Evolutionary conservation across 176 grass and related monocot species (phyloP).

Genomic region (Zoysia pacifica): DNA sequence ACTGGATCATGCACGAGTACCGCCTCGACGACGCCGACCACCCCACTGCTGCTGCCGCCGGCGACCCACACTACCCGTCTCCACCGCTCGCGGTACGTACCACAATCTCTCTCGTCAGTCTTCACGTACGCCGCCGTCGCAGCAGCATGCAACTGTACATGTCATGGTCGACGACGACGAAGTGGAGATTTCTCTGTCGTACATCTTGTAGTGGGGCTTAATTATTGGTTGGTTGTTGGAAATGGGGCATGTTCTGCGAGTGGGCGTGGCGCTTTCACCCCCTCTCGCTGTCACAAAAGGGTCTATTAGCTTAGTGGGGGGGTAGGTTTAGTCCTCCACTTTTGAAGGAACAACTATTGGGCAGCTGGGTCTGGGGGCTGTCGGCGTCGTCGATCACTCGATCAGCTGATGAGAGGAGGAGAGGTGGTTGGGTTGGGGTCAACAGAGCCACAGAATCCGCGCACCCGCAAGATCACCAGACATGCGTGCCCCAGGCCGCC

Average conservation of each 20-base stretch:
- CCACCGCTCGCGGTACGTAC: slow-evolving; percentile 47
- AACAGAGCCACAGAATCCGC: slow-evolving; percentile 17
- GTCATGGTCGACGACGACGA: neutral
- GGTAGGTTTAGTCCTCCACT: slow-evolving; percentile 44
- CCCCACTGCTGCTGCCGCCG: neutral
- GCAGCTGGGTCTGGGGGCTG: neutral
- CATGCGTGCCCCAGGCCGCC: neutral
- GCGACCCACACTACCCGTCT: slow-evolving; percentile 11
- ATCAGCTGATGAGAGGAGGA: neutral
- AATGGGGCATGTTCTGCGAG: slow-evolving; percentile 21
- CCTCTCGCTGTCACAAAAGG: slow-evolving; percentile 45
- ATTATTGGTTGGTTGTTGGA: slow-evolving; percentile 32
- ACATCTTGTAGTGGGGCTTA: neutral
- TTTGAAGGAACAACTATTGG: slow-evolving; percentile 7
- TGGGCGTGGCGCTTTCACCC: slow-evolving; percentile 9
- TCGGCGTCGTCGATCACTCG: neutral
- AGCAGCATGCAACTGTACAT: neutral
- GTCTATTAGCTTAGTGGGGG: neutral
- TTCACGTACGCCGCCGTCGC: too few relatives aligned
- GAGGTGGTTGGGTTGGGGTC: slow-evolving; percentile 19
- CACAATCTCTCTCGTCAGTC: too few relatives aligned
- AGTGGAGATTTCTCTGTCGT: neutral
- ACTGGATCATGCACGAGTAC: slow-evolving; percentile 99
- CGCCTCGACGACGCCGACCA: slow-evolving; percentile 57
- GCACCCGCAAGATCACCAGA: slow-evolving; percentile 45